phyloP scores from a whole-genome alignment of 768 basidiomycete genomes.

The Wakefieldia striispora region DNA sequence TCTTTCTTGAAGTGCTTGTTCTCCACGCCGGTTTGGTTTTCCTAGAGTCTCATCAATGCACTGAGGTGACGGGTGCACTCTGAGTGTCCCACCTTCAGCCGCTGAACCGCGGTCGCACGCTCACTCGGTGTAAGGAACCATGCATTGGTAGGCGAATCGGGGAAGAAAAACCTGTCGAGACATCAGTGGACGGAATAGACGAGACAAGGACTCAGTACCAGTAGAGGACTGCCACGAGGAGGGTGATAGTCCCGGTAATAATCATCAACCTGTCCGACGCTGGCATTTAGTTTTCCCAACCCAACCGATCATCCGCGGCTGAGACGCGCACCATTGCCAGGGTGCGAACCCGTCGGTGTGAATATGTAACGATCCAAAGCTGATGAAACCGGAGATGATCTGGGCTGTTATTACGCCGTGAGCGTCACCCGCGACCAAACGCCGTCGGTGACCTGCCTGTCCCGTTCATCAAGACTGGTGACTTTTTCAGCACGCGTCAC shows the following conservation, averaged over 20 bases:
- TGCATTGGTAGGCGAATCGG: slow-evolving; percentile 71
- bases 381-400: slow-evolving; percentile 67
- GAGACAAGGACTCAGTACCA: slow-evolving; percentile 39
- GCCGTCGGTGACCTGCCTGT: slow-evolving; percentile 40
- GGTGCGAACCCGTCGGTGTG: slow-evolving; percentile 55
- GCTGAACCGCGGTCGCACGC: slow-evolving; percentile 56
- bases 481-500: neutral
- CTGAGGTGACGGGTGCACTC: neutral
- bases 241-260: slow-evolving; percentile 61
- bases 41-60: slow-evolving; percentile 31
- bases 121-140: slow-evolving; percentile 73
- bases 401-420: slow-evolving; percentile 47
- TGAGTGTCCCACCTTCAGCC: slow-evolving; percentile 51
- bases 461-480: slow-evolving; percentile 70
- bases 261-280: slow-evolving; percentile 55
- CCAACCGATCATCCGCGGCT: neutral
- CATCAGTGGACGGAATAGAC: neutral
- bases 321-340: slow-evolving; percentile 61
- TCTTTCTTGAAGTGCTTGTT: slow-evolving; percentile 80
- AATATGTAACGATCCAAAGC: slow-evolving; percentile 66
- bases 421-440: neutral
- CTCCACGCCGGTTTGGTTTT: slow-evolving; percentile 79
- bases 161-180: slow-evolving; percentile 57
- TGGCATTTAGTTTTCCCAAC: neutral
- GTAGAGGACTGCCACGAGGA: slow-evolving; percentile 49